Evolutionary conservation across 2,329 filamentous ascomycete genomes (phyloP).

Genomic region (Cordyceps sp.): DNA sequence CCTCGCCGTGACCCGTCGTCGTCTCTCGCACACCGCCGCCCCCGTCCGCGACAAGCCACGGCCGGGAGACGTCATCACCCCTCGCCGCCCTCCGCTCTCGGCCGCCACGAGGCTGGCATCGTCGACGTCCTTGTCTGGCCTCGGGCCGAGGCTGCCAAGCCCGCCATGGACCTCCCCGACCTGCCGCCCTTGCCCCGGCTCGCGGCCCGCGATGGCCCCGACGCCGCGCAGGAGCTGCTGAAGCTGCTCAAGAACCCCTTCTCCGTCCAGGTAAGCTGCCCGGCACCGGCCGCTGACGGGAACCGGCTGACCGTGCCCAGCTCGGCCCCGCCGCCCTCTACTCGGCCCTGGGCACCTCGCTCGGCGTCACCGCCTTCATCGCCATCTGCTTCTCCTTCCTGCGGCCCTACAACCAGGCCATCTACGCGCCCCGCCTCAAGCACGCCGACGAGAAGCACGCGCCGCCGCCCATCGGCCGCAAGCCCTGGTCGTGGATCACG

Average conservation of each 20-base stretch:
- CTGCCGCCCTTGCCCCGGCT: not conserved
- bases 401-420: conserved; percentile 76
- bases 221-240: conserved; percentile 26
- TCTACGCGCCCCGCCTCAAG: conserved; percentile 89
- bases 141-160: not conserved
- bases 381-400: conserved; percentile 74
- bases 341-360: conserved; percentile 64
- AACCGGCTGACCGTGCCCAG: conserved; percentile 4
- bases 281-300: not conserved
- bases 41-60: too few species aligned
- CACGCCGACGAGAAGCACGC: conserved; percentile 82
- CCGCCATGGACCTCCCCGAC: conserved; percentile 1
- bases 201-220: conserved; percentile 3
- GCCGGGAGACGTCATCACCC: too few species aligned
- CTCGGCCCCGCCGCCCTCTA: conserved; percentile 39
- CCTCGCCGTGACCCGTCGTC: too few species aligned
- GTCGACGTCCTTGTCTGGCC: not conserved
- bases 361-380: conserved; percentile 58
- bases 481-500: conserved; percentile 73
- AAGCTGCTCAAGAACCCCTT: conserved; percentile 34
- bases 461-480: conserved; percentile 71
- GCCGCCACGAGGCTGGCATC: not conserved
- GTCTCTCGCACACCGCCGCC: too few species aligned
- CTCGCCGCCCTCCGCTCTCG: too few species aligned
- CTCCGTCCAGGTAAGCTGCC: conserved; percentile 21